phyloP scores from a whole-genome alignment of 805 yeast genomes.

The Ogataea pilisensis region DNA sequence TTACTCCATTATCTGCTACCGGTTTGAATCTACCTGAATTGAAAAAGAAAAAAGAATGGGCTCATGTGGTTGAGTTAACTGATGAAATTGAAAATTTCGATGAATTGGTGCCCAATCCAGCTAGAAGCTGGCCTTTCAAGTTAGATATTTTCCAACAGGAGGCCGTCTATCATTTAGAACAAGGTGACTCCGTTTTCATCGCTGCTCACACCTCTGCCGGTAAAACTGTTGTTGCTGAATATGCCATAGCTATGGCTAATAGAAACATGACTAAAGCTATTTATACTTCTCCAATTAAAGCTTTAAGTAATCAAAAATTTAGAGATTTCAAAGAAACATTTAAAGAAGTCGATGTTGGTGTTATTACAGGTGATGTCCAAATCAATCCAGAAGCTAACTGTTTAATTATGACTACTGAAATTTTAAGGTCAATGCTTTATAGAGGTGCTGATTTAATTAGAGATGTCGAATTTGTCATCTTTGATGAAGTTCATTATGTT shows the following conservation, averaged over 20 bases:
- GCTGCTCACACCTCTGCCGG: slow-evolving; percentile 99
- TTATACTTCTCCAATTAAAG: slow-evolving; percentile 93
- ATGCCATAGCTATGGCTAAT: slow-evolving; percentile 91
- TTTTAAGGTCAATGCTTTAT: slow-evolving; percentile 92
- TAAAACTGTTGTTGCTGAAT: slow-evolving; percentile 95
- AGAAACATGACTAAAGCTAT: slow-evolving; percentile 89
- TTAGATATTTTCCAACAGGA: slow-evolving; percentile 94
- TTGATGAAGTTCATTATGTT: slow-evolving; percentile 98
- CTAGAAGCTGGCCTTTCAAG: slow-evolving; percentile 92
- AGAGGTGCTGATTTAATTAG: slow-evolving; percentile 98
- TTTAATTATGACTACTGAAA: slow-evolving; percentile 98
- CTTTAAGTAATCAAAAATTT: slow-evolving; percentile 89
- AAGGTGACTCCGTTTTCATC: slow-evolving; percentile 96
- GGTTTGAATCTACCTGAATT: slow-evolving; percentile 3
- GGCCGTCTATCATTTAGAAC: slow-evolving; percentile 93
- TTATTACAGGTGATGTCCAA: slow-evolving; percentile 99
- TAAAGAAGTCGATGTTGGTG: slow-evolving; percentile 88
- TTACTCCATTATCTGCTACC: slow-evolving; percentile 5
- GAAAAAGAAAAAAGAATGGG: slow-evolving; percentile 62
- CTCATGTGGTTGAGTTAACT: slow-evolving; percentile 87
- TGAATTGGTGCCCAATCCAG: slow-evolving; percentile 89
- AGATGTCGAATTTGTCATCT: slow-evolving; percentile 98
- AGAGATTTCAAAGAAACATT: slow-evolving; percentile 89
- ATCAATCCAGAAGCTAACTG: slow-evolving; percentile 98
- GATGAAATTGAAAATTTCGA: slow-evolving; percentile 79